Percentiles rank a stretch among this genome's conserved stretches.
These are phyloP conservation scores for Thymus mandschuricus DNA, from an alignment of 257 asterid genomes.

Conservation along the genomic window DNA sequence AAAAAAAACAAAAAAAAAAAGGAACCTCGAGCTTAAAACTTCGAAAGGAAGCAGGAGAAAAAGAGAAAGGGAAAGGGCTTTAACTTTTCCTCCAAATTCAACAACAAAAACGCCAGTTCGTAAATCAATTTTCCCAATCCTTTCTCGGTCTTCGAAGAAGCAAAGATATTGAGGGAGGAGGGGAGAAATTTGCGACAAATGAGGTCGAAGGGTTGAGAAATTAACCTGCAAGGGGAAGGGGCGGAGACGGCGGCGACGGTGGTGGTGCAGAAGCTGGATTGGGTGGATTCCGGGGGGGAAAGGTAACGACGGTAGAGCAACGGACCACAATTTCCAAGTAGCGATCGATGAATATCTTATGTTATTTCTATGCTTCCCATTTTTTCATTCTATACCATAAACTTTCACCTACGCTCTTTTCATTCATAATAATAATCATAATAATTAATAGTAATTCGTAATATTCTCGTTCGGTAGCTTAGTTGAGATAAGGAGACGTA, in stretches of 20 bases:
- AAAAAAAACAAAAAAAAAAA: conserved; percentile 16
- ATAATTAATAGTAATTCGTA: too few species aligned
- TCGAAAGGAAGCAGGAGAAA: conserved; percentile 27
- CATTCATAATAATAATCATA: too few species aligned
- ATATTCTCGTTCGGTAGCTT: too few species aligned
- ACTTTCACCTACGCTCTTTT: too few species aligned
- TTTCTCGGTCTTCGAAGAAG: background rate
- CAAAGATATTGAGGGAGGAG: background rate
- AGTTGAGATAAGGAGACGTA: too few species aligned
- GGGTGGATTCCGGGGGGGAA: background rate
- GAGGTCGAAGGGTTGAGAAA: conserved; percentile 9
- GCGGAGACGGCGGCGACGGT: conserved; percentile 14
- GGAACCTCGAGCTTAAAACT: conserved; percentile 22
- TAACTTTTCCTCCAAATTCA: background rate
- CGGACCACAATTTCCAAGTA: conserved; percentile 43
- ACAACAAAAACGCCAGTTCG: conserved; percentile 27
- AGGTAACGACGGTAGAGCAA: conserved; percentile 38
- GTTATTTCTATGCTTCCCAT: background rate
- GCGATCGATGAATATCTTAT: conserved; percentile 12
- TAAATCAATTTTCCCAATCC: conserved; percentile 23
- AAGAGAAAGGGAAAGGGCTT: background rate
- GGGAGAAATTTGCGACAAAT: too few species aligned
- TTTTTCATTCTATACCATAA: background rate
- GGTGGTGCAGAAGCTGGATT: conserved; percentile 22
- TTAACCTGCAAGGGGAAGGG: conserved; percentile 30